Evolutionary conservation across 1,284 basidiomycete genomes (phyloP).

Genomic region (Ustilago tritici): DNA sequence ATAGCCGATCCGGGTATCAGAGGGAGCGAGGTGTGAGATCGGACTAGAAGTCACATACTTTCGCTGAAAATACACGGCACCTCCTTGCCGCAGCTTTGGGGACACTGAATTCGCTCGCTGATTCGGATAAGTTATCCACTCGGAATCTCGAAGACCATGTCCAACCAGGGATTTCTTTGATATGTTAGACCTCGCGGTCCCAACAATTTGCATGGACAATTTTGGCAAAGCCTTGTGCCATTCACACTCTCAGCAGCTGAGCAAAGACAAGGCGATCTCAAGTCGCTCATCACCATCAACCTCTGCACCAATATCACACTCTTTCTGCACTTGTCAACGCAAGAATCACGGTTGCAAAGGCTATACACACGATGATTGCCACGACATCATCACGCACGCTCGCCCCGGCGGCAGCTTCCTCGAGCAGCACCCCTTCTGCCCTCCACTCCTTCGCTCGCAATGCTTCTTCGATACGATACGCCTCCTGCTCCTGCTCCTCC

Average conservation of each 20-base stretch:
- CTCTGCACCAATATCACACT: background rate
- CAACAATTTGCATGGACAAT: no score
- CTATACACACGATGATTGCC: constrained; percentile 11
- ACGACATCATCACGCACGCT: constrained; percentile 23
- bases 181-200: no score
- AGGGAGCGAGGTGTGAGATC: no score
- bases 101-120: no score
- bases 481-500: constrained; percentile 9
- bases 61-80: no score
- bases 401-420: constrained; percentile 7
- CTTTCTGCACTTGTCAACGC: background rate
- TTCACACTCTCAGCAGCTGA: constrained; percentile 5
- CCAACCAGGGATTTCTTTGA: no score
- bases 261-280: constrained; percentile 12
- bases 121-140: no score
- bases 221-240: background rate
- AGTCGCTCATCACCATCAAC: constrained; percentile 3
- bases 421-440: constrained; percentile 1
- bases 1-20: no score
- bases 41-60: no score
- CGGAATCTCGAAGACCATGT: no score
- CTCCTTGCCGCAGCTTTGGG: no score
- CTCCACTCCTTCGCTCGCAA: background rate
- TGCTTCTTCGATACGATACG: constrained; percentile 9
- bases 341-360: background rate